Base-by-base conservation (phyloP, 2,329 filamentous ascomycete genomes). In the Trichoderma harzianum region DNA sequence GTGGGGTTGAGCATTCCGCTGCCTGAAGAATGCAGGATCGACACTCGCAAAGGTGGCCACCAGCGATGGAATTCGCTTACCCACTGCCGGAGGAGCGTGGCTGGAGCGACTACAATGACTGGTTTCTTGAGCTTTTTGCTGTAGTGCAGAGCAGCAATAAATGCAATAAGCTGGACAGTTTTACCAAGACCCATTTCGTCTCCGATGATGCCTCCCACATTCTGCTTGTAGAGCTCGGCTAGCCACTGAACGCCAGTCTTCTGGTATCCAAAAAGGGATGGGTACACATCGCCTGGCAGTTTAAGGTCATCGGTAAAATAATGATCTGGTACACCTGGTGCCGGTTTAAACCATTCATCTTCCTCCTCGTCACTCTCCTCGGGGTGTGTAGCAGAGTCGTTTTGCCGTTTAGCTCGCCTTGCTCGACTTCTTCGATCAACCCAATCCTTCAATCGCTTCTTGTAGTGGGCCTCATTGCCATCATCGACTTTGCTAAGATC, bases 171-270 rank as follows among this genome's bases (percentile, higher is more conserved):
- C 76, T 90, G 88, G 1, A 90, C 87, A 4, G 96, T 99, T 83
- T 99, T 99, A 5, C 96, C 96, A n/a, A 99, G 84, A 1, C 97
- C 96, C 96, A 99, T 99, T 81, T 99, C 96, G 78, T 99, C 96
- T 7, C 95, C 96, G 51, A 99, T 88, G 69, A 99, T 98, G 3
- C 96, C 96, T 28, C 96, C 96, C 6, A 97, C 94, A 73, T 92
- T 89, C 79, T 98, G 94, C 70, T 91, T 90, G 79, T 97, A 95
- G 3, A 99, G 85, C 80, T 99, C 95, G 80, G 94, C 94, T 7
- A 99, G 87, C 96, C 96, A 99, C 78, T 97, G 93, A 4, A 99
- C 94, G 4, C 95, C 95, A 0, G 94, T 98, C 81, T 97, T 98
- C 78, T 99, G 96, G 76, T 99, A 99, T 74, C 97, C 94, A 77